Evolutionary conservation across 805 yeast genomes (phyloP).

Genomic region (Komagataella ulmi): DNA sequence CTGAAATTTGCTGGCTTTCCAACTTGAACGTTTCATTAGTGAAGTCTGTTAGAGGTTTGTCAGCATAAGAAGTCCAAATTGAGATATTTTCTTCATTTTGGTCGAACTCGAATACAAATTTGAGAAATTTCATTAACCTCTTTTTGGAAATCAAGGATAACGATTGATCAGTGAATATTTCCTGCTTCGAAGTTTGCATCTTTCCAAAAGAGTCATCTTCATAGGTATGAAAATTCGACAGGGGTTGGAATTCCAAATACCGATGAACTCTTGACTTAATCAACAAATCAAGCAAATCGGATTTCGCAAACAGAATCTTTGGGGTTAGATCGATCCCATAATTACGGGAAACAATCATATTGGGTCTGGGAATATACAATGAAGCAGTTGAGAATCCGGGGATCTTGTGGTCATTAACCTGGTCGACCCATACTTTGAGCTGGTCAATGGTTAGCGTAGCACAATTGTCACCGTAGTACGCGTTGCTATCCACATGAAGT

Average conservation of each 20-base stretch:
- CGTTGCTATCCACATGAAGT: conserved; percentile 74
- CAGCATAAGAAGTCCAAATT: conserved; percentile 38
- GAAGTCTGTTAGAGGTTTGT: conserved; percentile 45
- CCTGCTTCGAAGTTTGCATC: conserved; percentile 78
- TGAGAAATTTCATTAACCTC: conserved; percentile 79
- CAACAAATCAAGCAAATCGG: conserved; percentile 71
- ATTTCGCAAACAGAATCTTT: conserved; percentile 74
- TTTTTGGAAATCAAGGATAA: conserved; percentile 68
- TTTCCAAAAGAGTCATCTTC: conserved; percentile 87
- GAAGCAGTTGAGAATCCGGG: conserved; percentile 44
- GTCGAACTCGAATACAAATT: conserved; percentile 70
- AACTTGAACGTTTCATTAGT: conserved; percentile 55
- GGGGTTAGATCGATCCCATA: conserved; percentile 87
- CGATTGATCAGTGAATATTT: conserved; percentile 81
- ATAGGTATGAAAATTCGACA: conserved; percentile 84
- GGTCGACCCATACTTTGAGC: conserved; percentile 67
- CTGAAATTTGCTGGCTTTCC: conserved; percentile 63
- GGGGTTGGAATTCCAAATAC: conserved; percentile 84
- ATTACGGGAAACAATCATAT: conserved; percentile 47
- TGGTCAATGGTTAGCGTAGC: conserved; percentile 85
- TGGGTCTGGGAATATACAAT: conserved; percentile 60
- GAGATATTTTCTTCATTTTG: conserved; percentile 28
- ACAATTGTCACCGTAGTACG: conserved; percentile 78
- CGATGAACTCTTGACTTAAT: conserved; percentile 80
- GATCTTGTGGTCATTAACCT: conserved; percentile 36